Evolutionary conservation across 257 asterid species (phyloP).

Genomic region (Prunella vulgaris): DNA sequence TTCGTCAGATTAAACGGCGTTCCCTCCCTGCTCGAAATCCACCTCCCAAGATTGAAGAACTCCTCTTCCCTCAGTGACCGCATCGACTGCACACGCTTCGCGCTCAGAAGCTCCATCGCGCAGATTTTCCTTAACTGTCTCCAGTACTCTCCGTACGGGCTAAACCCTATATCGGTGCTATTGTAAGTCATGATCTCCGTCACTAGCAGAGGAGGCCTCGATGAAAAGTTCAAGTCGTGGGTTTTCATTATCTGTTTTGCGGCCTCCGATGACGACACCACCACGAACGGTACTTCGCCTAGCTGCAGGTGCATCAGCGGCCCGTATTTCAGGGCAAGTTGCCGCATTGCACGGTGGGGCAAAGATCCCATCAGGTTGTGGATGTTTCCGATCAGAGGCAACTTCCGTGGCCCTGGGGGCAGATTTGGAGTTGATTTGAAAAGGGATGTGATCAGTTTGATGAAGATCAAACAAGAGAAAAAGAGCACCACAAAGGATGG

Average conservation of each 20-base stretch:
- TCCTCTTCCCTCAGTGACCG: conserved; percentile 25
- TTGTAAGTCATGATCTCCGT: conserved; percentile 24
- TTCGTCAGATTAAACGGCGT: background rate
- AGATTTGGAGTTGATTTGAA: too few relatives aligned
- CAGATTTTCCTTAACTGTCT: conserved; percentile 36
- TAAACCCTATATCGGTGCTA: conserved; percentile 19
- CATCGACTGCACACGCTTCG: conserved; percentile 31
- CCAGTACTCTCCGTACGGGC: conserved; percentile 37
- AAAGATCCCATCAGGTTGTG: conserved; percentile 27
- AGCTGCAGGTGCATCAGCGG: conserved; percentile 32
- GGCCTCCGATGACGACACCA: conserved; percentile 31
- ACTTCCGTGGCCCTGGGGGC: conserved; percentile 35
- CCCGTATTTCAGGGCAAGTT: conserved; percentile 31
- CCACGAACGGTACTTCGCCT: conserved; percentile 24
- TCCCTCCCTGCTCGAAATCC: conserved; percentile 16
- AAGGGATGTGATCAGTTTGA: too few relatives aligned
- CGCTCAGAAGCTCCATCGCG: conserved; percentile 33
- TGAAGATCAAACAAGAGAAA: too few relatives aligned
- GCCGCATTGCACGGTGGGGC: conserved; percentile 19
- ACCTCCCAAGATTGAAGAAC: background rate
- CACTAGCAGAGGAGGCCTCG: conserved; percentile 27
- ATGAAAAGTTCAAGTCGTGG: conserved; percentile 30
- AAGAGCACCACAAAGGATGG: too few relatives aligned
- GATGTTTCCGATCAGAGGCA: conserved; percentile 35
- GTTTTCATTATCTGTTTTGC: conserved; percentile 34